A percentile compares a stretch with the other conserved stretches of the same genome.
Conservation (phyloP, 441 rosid species). For the Hura crepitans region DNA sequence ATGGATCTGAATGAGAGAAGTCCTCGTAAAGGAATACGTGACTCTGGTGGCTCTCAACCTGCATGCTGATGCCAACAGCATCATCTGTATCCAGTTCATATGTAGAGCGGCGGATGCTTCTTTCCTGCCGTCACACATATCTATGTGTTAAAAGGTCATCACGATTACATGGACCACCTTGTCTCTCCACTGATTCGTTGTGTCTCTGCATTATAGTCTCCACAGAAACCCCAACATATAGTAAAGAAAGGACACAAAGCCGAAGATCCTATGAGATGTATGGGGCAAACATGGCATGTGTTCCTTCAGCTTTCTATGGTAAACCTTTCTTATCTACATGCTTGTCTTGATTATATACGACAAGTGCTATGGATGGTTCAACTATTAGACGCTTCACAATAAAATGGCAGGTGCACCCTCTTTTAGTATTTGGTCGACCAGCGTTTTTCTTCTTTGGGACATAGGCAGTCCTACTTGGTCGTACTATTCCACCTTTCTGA, state of each 20-base stretch:
- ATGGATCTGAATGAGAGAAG: slow-evolving; percentile 65
- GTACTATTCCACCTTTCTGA: slow-evolving; percentile 70
- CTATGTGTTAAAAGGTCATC: slow-evolving; percentile 89
- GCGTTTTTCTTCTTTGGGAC: slow-evolving; percentile 77
- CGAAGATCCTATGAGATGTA: slow-evolving; percentile 93
- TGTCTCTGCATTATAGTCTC: slow-evolving; percentile 94
- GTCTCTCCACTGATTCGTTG: slow-evolving; percentile 78
- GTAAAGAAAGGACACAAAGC: slow-evolving; percentile 69
- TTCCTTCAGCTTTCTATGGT: slow-evolving; percentile 87
- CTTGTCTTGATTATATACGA: slow-evolving; percentile 79
- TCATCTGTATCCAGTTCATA: slow-evolving; percentile 75
- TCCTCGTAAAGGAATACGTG: slow-evolving; percentile 67
- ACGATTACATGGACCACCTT: slow-evolving; percentile 77
- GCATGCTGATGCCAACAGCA: slow-evolving; percentile 57
- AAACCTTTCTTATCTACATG: slow-evolving; percentile 81
- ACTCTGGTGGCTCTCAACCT: slow-evolving; percentile 84
- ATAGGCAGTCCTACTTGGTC: slow-evolving; percentile 78
- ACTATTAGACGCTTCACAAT: slow-evolving; percentile 85
- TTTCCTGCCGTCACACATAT: slow-evolving; percentile 83
- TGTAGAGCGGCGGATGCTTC: slow-evolving; percentile 76
- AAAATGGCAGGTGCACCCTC: slow-evolving; percentile 93
- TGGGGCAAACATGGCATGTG: slow-evolving; percentile 94
- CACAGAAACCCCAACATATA: slow-evolving; percentile 83
- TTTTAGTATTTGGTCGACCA: slow-evolving; percentile 85
- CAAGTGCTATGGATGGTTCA: slow-evolving; percentile 73